Evolutionary conservation across 345 rosid genomes (phyloP).

Genomic region (Sisymbrium irio): DNA sequence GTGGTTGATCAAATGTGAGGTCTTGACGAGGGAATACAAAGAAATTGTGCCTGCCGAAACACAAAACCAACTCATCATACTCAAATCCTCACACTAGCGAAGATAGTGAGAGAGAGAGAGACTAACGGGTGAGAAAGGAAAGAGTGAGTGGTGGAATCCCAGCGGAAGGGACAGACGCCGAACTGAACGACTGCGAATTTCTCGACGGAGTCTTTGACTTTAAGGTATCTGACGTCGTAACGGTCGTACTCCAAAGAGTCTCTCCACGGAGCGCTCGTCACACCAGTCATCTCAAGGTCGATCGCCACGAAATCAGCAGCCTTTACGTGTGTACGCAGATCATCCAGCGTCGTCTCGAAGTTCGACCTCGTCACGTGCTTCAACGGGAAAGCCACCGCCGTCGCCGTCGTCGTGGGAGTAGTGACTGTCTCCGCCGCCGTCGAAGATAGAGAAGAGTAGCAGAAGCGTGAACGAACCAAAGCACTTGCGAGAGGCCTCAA

Average conservation of each 20-base stretch:
- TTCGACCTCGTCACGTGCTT: constrained; percentile 75
- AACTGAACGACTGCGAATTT: constrained; percentile 92
- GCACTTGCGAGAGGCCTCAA: constrained; percentile 38
- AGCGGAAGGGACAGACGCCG: constrained; percentile 92
- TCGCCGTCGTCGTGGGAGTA: constrained; percentile 4
- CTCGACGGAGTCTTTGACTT: constrained; percentile 93
- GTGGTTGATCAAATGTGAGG: constrained; percentile 46
- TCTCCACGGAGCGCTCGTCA: constrained; percentile 86
- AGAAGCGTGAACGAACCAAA: constrained; percentile 36
- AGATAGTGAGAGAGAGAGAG: not conserved
- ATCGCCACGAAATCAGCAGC: constrained; percentile 90
- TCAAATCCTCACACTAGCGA: too few species aligned
- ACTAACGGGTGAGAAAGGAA: constrained; percentile 80
- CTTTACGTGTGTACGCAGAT: constrained; percentile 55
- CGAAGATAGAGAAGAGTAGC: constrained; percentile 11
- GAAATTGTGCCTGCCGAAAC: constrained; percentile 74
- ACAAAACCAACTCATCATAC: not conserved
- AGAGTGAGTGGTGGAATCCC: constrained; percentile 66
- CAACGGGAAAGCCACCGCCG: constrained; percentile 53
- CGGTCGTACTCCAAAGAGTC: constrained; percentile 84
- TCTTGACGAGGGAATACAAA: constrained; percentile 77
- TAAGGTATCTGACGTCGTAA: constrained; percentile 71
- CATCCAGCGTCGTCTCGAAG: constrained; percentile 59
- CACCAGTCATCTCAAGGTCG: constrained; percentile 94
- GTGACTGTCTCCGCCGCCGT: constrained; percentile 9